Evolutionary conservation across 495 filamentous ascomycete species (phyloP), one percentile per base, ranked within the genome.

Genomic region (Glonium stellatum): DNA sequence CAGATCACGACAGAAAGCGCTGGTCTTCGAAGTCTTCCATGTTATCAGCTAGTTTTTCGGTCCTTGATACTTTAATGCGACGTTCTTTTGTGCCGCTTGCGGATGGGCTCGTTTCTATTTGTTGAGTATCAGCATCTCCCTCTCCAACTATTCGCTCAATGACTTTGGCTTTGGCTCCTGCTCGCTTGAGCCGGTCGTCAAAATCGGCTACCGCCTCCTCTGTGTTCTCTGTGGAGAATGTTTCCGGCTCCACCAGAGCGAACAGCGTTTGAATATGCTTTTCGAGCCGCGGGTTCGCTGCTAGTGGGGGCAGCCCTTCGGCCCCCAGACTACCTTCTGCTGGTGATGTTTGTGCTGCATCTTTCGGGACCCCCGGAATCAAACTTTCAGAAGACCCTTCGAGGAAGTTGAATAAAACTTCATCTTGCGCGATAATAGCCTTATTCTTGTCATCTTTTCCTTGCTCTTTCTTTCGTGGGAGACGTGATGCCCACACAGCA

Each of bases 191-290:
- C 36, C 91, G 78, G 69, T 93, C 89, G 63, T 97, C 90, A 60
- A 91, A 87, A 65, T 92, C 89, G 23, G 85, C 83, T 19, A 96
- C 87, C 5, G 87, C 84, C 47, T 92, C 89, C 64, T 96, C 91
- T 1, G 79, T 86, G 67, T 97, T 97, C 50, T 82, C 75, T 34
- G 84, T 88, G 6, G 84, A 83, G 11, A 96, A 70, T 15, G 82
- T 92, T n/a, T 82, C 84, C 0, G 87, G 85, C 61, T 95, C 90
- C 0, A 85, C 81, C n/a, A 96, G 73, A 46, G 85, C 87, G 57
- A 87, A 79, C 5, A 96, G 78, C 3, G 82, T 80, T 18, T 78
- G 74, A 52, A 97, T 73, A 60, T 97, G 88, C 70, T 84, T 88
- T 36, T 78, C 76, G 13, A 96, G 75, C n/a, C 91, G 77, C 4